Conservation (phyloP, 2,329 filamentous ascomycete species). For the Thielaviopsis ethacetica region DNA sequence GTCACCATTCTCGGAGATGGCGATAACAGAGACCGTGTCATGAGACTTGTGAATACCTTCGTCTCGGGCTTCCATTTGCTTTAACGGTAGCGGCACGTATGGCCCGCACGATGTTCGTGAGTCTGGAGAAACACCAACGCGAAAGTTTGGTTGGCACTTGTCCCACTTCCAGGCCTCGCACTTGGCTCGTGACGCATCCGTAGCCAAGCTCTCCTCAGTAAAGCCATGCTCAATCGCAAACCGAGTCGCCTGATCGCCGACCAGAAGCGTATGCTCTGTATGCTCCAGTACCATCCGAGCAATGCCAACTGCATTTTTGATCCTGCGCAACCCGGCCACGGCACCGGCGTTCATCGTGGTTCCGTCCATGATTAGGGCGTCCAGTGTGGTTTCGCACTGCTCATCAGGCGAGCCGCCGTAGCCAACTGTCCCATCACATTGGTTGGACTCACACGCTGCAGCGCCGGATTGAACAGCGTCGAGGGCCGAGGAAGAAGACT, state of each 20-base stretch:
- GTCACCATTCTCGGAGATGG: constrained; percentile 24
- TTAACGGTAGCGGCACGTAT: constrained; percentile 20
- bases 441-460: constrained; percentile 32
- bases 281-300: constrained; percentile 34
- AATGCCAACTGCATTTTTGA: constrained; percentile 32
- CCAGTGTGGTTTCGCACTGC: constrained; percentile 39
- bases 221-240: constrained; percentile 39
- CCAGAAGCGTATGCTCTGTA: constrained; percentile 34
- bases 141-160: constrained; percentile 34
- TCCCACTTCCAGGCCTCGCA: constrained; percentile 28
- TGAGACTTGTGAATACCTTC: constrained; percentile 19
- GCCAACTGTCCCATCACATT: constrained; percentile 38
- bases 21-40: constrained; percentile 38
- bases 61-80: background rate
- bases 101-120: constrained; percentile 28
- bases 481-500: constrained; percentile 23
- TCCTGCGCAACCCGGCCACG: constrained; percentile 32
- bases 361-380: constrained; percentile 43
- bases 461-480: constrained; percentile 37
- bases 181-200: constrained; percentile 21
- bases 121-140: constrained; percentile 29
- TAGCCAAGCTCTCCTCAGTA: constrained; percentile 26
- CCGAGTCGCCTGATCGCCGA: constrained; percentile 34
- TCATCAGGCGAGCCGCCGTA: constrained; percentile 39
- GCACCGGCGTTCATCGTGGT: constrained; percentile 35